phyloP scores from a whole-genome alignment of 2,329 filamentous ascomycete genomes.

The Thielaviopsis ethacetica region DNA sequence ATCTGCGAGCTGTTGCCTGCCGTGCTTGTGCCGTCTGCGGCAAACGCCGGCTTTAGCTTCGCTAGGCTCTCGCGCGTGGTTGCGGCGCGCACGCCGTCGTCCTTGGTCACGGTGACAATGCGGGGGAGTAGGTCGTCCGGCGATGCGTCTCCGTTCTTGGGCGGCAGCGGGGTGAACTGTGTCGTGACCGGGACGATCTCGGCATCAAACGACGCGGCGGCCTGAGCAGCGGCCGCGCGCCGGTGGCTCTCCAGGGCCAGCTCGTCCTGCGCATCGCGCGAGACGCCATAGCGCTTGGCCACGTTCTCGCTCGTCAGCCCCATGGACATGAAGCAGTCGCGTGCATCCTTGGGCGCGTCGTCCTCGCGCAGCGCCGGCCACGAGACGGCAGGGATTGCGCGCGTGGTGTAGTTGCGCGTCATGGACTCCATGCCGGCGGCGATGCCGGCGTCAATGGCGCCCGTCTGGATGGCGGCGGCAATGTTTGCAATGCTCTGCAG shows the following conservation, averaged over 20 bases:
- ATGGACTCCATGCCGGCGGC: conserved; percentile 93
- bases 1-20: conserved; percentile 81
- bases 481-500: conserved; percentile 62
- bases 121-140: neutral
- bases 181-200: conserved; percentile 64
- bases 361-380: conserved; percentile 57
- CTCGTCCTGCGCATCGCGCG: conserved; percentile 61
- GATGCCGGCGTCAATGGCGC: conserved; percentile 56
- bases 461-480: conserved; percentile 58
- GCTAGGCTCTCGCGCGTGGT: conserved; percentile 55
- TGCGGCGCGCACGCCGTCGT: conserved; percentile 66
- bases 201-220: conserved; percentile 50
- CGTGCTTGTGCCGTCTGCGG: conserved; percentile 55
- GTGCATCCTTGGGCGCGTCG: conserved; percentile 47
- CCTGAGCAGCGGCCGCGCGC: conserved; percentile 55
- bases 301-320: conserved; percentile 84
- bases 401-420: conserved; percentile 74
- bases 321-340: conserved; percentile 90
- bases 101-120: conserved; percentile 50
- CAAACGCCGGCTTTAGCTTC: conserved; percentile 75
- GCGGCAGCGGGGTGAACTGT: conserved; percentile 36
- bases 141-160: conserved; percentile 33
- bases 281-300: conserved; percentile 57
- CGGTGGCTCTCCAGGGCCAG: conserved; percentile 63
- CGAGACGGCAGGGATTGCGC: conserved; percentile 68